Conservation (phyloP, 345 rosid genomes). For the Lepidium africanum region DNA sequence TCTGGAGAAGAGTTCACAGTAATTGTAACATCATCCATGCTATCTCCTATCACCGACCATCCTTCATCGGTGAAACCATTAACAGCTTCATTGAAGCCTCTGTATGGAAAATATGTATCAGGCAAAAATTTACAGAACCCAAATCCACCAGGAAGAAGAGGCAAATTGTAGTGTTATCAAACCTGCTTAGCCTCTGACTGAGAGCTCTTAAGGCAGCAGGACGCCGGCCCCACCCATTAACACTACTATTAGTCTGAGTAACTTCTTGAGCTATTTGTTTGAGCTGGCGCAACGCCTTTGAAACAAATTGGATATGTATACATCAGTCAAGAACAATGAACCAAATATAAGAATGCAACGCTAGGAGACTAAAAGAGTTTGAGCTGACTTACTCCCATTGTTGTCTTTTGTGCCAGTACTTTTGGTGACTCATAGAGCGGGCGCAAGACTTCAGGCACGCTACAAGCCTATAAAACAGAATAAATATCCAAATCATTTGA, state of each 20-base stretch:
- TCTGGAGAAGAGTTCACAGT: constrained; percentile 92
- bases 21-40: constrained; percentile 93
- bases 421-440: constrained; percentile 94
- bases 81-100: constrained; percentile 97
- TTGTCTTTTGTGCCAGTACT: constrained; percentile 93
- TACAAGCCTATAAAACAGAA: constrained; percentile 68
- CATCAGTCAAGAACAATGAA: background rate
- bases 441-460: constrained; percentile 96
- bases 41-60: constrained; percentile 91
- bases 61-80: constrained; percentile 97
- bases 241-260: constrained; percentile 69
- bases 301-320: background rate
- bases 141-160: background rate
- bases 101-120: constrained; percentile 24
- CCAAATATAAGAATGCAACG: background rate
- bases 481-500: constrained; percentile 9
- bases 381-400: constrained; percentile 71
- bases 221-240: constrained; percentile 85
- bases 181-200: constrained; percentile 98
- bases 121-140: background rate
- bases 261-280: constrained; percentile 92
- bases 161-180: background rate
- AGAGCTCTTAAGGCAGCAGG: constrained; percentile 93
- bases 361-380: background rate
- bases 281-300: constrained; percentile 86